A percentile compares a stretch with the other conserved stretches of the same genome.
phyloP scores from a whole-genome alignment of 208 protist genomes.

The Trypanosoma avium region DNA sequence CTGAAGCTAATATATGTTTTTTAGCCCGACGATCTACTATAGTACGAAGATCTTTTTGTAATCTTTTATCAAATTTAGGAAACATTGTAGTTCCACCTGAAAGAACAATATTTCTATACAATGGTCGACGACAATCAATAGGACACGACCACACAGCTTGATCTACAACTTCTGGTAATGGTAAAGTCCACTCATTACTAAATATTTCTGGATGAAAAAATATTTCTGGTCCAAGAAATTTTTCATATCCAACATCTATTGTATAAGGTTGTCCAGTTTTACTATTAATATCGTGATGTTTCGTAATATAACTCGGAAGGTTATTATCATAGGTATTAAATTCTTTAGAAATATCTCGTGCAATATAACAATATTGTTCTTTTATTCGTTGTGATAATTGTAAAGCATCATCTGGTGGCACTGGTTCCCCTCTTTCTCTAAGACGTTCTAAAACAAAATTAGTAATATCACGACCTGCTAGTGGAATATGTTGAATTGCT shows the following conservation, averaged over 20 bases:
- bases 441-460: conserved; percentile 94
- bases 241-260: conserved; percentile 97
- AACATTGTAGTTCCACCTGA: conserved; percentile 98
- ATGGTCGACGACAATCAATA: conserved; percentile 94
- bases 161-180: conserved; percentile 95
- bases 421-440: conserved; percentile 79
- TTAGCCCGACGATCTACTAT: conserved; percentile 30
- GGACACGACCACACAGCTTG: conserved; percentile 93
- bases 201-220: conserved; percentile 99
- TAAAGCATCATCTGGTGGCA: conserved; percentile 92
- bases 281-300: conserved; percentile 44
- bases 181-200: conserved; percentile 84
- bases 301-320: conserved; percentile 77
- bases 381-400: conserved; percentile 95
- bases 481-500: conserved; percentile 95
- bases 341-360: conserved; percentile 89
- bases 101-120: conserved; percentile 98
- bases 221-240: conserved; percentile 97
- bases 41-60: conserved; percentile 31
- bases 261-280: conserved; percentile 42
- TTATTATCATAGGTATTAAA: conserved; percentile 94
- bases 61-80: conserved; percentile 88
- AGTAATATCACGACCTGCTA: conserved; percentile 97
- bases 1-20: conserved; percentile 24
- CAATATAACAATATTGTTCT: conserved; percentile 93